Evolutionary conservation across 176 grass and related monocot species (phyloP), one percentile per base, ranked within the genome.

Genomic region (Paspalum notatum): DNA sequence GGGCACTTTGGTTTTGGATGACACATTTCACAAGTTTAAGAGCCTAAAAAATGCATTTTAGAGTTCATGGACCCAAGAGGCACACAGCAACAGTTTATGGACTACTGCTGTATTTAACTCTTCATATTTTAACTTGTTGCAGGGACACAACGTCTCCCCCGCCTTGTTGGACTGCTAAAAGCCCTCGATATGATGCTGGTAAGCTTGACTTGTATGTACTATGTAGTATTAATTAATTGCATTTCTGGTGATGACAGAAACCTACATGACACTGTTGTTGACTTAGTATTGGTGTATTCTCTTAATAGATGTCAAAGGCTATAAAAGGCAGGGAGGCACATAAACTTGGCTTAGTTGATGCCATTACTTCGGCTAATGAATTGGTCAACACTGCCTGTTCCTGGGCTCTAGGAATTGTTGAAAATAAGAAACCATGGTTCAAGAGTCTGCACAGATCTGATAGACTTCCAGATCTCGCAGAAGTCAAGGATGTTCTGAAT

Each of bases 111-210:
- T 32, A 32, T 32, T 32, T 32, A 32, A 32, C 32, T 32, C 32
- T 32, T 32, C 3, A 32, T 55, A 11, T 7, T 80, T 76, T 77
- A 24, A 70, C 71, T 58, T 75, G 53, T 63, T 90, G 24, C 66
- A 97, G 91, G 95, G 77, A 98, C 95, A 62, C 92, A 98, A 68
- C 80, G 95, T 18, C 88, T 94, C 68, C 95, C 92, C 59, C 95
- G 95, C 43, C 92, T 98, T 72, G 85, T 94, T 82, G 95, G 95
- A 43, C 84, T 98, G 43, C 45, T 81, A 74, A 98, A 94, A 87
- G 68, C 88, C 79, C 90, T 98, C 68, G 95, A 98, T 62, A 98
- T 94, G 87, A 81, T 93, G 67, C 72, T 98, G 81, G 95, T 98
- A 89, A 80, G 81, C 40, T 82, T 73, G 58, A 75, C 9, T 76